Base-by-base conservation (phyloP, 2,329 filamentous ascomycete species). In the Aspergillus alliaceus region DNA sequence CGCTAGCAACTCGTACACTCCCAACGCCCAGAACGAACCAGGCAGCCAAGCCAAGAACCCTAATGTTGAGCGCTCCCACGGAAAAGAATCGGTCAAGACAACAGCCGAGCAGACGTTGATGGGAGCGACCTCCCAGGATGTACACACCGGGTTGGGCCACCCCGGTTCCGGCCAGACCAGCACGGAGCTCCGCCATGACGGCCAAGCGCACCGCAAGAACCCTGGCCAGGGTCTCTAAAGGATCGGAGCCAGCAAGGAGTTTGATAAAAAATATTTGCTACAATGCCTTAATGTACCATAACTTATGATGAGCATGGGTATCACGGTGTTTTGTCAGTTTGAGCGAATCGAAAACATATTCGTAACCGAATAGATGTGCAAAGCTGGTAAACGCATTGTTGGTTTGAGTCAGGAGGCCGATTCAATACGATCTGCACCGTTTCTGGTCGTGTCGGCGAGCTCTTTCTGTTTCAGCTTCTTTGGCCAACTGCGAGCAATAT, bases 401-500 rank as follows among this genome's bases (percentile, higher is more conserved):
- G 12, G 7, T n/a, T 2, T 11, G 2, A 9, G 31, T 61, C 42
- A 59, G 20, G 55, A 57, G 20, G 51, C 37, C 31, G 53, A 49
- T 15, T 34, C 46, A 4, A 53, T 40, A 8, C 52, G 56, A 47
- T 59, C 49, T 47, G 49, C 44, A 18, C 54, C 54, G 32, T 35
- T 37, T 39, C 35, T 44, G 14, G 20, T 53, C 4, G 20, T 46
- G n/a, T 37, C 27, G 6, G 51, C 25, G 3, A 29, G 22, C 9
- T 62, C 48, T 22, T 64, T 0, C 48, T 59, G 57, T 25, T 46
- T 51, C 15, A 60, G 65, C 71, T 97, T 97, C 68, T 90, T 87
- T 2, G 95, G 95, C 95, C 95, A 99, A 65, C 93, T 90, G 48
- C 89, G 87, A 48, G 91, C 93, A 58, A 95, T 86, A 67, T 99